Percentiles rank a stretch among this genome's conserved stretches.
Conservation (phyloP, 2,329 filamentous ascomycete genomes). For the Nigrograna mackinnonii region DNA sequence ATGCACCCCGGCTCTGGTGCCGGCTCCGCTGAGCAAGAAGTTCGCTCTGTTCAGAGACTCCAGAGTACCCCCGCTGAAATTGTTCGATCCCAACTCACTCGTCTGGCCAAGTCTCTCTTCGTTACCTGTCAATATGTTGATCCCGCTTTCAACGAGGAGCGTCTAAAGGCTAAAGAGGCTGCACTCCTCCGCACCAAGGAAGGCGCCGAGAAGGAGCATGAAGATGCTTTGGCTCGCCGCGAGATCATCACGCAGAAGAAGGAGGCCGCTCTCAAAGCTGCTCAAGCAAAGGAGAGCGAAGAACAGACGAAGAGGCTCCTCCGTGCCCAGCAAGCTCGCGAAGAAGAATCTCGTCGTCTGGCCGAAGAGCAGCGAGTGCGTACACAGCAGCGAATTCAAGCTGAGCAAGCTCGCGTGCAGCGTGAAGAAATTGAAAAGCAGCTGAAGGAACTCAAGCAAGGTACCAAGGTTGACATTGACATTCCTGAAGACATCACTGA, state of each 20-base stretch:
- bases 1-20: conserved; percentile 80
- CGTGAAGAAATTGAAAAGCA: conserved; percentile 72
- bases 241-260: conserved; percentile 96
- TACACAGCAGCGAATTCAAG: conserved; percentile 83
- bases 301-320: conserved; percentile 86
- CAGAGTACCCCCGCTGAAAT: conserved; percentile 99
- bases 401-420: conserved; percentile 47
- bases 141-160: conserved; percentile 81
- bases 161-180: conserved; percentile 75
- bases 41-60: conserved; percentile 85
- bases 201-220: conserved; percentile 90
- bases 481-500: conserved; percentile 78
- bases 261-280: conserved; percentile 86
- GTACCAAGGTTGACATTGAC: conserved; percentile 84
- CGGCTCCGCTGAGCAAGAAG: conserved; percentile 85
- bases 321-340: conserved; percentile 83
- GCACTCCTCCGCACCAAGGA: conserved; percentile 81
- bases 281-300: conserved; percentile 89
- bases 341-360: conserved; percentile 86
- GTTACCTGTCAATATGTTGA: conserved; percentile 97
- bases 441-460: conserved; percentile 91
- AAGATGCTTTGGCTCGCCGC: conserved; percentile 81
- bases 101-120: conserved; percentile 87
- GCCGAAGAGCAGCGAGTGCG: conserved; percentile 92
- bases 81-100: conserved; percentile 89